phyloP scores from a whole-genome alignment of 148 eudicot species.

The Arctostaphylos glauca region DNA sequence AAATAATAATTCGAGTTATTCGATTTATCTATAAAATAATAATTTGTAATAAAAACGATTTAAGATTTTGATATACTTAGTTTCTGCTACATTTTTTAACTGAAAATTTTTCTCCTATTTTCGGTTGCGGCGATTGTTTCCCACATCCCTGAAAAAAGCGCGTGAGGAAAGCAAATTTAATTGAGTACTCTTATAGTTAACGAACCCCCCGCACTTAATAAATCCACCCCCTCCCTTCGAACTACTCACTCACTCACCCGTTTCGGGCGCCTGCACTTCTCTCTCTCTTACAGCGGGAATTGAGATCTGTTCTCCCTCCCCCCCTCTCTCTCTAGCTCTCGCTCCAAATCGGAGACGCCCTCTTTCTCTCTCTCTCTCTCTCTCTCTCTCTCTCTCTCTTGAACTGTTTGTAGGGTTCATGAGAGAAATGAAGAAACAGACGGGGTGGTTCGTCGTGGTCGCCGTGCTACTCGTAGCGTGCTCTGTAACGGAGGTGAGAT shows the following conservation, averaged over 20 bases:
- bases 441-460: conserved; percentile 19
- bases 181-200: neutral
- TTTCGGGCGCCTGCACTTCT: neutral
- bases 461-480: conserved; percentile 15
- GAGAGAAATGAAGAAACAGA: conserved; percentile 14
- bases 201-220: neutral
- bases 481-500: conserved; percentile 32
- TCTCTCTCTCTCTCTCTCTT: neutral
- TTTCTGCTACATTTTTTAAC: too few relatives aligned
- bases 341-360: neutral
- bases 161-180: neutral
- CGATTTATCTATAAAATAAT: too few relatives aligned
- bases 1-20: too few relatives aligned
- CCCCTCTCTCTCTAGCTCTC: neutral
- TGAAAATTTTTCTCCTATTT: too few relatives aligned
- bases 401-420: neutral
- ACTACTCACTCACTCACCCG: neutral
- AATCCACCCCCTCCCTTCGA: neutral
- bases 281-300: neutral
- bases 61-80: too few relatives aligned
- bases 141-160: neutral
- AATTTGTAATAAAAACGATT: too few relatives aligned
- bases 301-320: neutral
- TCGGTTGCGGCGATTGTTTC: too few relatives aligned
- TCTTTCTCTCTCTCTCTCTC: neutral